These are phyloP conservation scores for Globisporangium spiculum DNA, from an alignment of 352 stramenopile genomes.

Conservation along the genomic window DNA sequence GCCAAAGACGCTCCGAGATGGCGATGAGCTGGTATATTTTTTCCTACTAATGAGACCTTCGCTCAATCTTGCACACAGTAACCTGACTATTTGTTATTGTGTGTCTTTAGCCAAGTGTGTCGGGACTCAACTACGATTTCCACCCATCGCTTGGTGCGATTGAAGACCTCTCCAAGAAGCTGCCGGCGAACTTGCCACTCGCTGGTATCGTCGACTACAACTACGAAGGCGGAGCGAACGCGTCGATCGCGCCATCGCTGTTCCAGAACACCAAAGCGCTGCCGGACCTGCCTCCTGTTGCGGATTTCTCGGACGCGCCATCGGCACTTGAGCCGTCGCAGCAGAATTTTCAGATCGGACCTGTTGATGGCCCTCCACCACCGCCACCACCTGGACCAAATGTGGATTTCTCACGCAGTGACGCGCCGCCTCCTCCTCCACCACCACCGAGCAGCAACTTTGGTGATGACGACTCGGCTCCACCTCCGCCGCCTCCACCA, in stretches of 20 bases:
- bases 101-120: constrained; percentile 42
- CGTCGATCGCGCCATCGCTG: constrained; percentile 78
- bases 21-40: constrained; percentile 67
- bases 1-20: constrained; percentile 75
- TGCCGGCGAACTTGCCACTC: constrained; percentile 77
- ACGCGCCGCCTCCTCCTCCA: constrained; percentile 39
- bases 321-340: constrained; percentile 57
- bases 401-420: constrained; percentile 54
- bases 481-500: constrained; percentile 39
- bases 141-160: constrained; percentile 63
- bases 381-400: constrained; percentile 54
- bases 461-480: constrained; percentile 43
- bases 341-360: constrained; percentile 59
- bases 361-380: constrained; percentile 56
- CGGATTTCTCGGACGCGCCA: constrained; percentile 64
- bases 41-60: neutral
- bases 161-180: constrained; percentile 67
- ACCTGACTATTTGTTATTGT: neutral
- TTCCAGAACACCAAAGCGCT: constrained; percentile 75
- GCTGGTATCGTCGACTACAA: constrained; percentile 79
- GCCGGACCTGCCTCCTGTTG: constrained; percentile 60
- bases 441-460: constrained; percentile 44
- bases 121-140: constrained; percentile 80
- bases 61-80: neutral
- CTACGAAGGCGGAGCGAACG: constrained; percentile 60